Evolutionary conservation across 148 eudicot species (phyloP), one percentile per base, ranked within the genome.

Genomic region (Fagopyrum esculentum): DNA sequence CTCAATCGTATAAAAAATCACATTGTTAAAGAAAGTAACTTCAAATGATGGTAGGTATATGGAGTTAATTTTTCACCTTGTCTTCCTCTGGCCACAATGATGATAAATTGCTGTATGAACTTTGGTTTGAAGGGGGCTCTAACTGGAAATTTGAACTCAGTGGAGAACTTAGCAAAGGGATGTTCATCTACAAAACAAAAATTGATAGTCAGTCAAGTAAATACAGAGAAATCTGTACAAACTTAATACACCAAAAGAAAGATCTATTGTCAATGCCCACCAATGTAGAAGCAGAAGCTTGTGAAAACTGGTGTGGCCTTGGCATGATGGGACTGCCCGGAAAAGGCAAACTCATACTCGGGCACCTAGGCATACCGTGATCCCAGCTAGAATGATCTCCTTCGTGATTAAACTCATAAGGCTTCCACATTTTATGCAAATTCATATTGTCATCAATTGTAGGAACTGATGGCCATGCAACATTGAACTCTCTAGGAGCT

Each of bases 61-160:
- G 46, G 46, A 15, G 71, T 4, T 40, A 50, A 8, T 44, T 16
- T 52, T 44, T 55, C 48, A 75, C 77, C 77, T 75, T 75, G n/a
- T 75, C 71, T 59, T 60, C 35, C 69, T 75, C 90, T 26, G 84
- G 82, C 91, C 86, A 81, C 44, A 76, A 64, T 9, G 87, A 78
- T 57, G 79, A 56, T 79, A 71, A 83, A 73, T 77, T 84, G 78
- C 73, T 83, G 70, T 73, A 78, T 76, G 66, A 76, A 57, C 75
- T 88, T 91, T 91, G 95, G 95, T 82, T 91, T 85, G 97, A 91
- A 91, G 98, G 93, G 91, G 88, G 93, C 93, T 91, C 98, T 79
- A 86, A 83, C 80, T 79, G 83, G 59, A 81, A 84, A 82, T 74
- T 82, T 30, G 80, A 40, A 35, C 75, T 79, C 73, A 88, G 5